A percentile compares a stretch with the other conserved stretches of the same genome.
phyloP scores from a whole-genome alignment of 805 yeast species.

The Metschnikowia sp. region DNA sequence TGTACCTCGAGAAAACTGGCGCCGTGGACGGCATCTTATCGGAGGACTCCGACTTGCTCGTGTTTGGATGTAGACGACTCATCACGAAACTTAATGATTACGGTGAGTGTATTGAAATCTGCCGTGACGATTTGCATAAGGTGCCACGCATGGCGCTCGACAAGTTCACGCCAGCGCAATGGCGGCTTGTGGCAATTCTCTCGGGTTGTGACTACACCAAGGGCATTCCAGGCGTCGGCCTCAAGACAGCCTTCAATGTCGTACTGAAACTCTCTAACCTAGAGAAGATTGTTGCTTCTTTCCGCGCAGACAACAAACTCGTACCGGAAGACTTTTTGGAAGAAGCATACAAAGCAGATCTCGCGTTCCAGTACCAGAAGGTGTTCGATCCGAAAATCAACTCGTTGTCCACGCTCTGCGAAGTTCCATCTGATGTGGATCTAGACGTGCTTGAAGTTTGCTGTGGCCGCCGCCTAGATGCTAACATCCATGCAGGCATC shows the following conservation, averaged over 20 bases:
- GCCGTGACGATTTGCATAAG: conserved; percentile 49
- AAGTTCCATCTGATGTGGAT: conserved; percentile 44
- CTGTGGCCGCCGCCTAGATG: conserved; percentile 45
- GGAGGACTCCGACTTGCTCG: conserved; percentile 89
- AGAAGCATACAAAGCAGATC: conserved; percentile 63
- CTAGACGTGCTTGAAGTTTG: conserved; percentile 40
- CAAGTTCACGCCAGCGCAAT: conserved; percentile 50
- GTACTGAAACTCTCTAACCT: conserved; percentile 50
- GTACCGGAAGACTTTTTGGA: conserved; percentile 57
- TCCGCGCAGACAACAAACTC: conserved; percentile 58
- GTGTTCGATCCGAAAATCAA: conserved; percentile 67
- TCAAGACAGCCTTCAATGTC: conserved; percentile 66
- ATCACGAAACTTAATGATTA: conserved; percentile 82
- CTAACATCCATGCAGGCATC: conserved; percentile 49
- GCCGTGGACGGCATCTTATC: conserved; percentile 81
- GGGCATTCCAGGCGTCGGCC: conserved; percentile 80
- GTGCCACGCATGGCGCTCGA: conserved; percentile 51
- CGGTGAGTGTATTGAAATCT: conserved; percentile 68
- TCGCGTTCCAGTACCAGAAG: conserved; percentile 81
- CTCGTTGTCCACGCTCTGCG: conserved; percentile 55
- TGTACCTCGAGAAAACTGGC: conserved; percentile 72
- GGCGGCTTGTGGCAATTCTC: conserved; percentile 75
- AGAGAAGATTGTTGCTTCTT: conserved; percentile 53
- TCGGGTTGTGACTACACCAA: conserved; percentile 97
- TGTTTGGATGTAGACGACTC: conserved; percentile 77